Conservation (phyloP, 2,329 filamentous ascomycete genomes). For the Juglanconis juglandina region DNA sequence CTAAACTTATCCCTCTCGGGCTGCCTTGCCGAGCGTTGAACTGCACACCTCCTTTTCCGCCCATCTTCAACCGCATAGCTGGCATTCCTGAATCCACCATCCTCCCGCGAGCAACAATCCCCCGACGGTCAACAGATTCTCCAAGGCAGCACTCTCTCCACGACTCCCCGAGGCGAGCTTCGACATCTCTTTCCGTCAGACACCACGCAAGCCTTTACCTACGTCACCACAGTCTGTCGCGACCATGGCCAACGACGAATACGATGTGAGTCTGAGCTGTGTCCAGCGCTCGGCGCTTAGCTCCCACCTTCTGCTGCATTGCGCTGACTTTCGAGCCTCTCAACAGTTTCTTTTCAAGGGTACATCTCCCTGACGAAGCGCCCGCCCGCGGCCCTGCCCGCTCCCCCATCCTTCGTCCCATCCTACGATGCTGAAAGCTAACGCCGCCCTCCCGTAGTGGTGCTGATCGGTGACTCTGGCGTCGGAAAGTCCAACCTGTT, state of each 20-base stretch:
- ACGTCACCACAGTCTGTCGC: constrained; percentile 29
- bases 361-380: constrained; percentile 36
- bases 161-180: constrained; percentile 24
- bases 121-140: not conserved
- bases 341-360: constrained; percentile 97
- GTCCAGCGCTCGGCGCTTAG: constrained; percentile 23
- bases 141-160: constrained; percentile 11
- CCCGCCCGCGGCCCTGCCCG: constrained; percentile 17
- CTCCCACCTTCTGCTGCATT: constrained; percentile 21
- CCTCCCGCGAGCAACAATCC: constrained; percentile 3
- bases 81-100: constrained; percentile 14
- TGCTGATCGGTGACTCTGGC: constrained; percentile 97
- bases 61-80: constrained; percentile 11
- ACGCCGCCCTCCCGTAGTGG: constrained; percentile 57
- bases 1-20: constrained; percentile 11
- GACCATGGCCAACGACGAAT: constrained; percentile 99
- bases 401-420: constrained; percentile 26
- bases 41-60: constrained; percentile 19
- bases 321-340: constrained; percentile 31
- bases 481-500: constrained; percentile 99
- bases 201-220: constrained; percentile 12
- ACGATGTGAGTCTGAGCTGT: constrained; percentile 73
- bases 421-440: constrained; percentile 28
- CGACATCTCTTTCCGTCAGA: constrained; percentile 21
- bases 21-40: constrained; percentile 7